Conservation (phyloP, 352 stramenopile genomes). For the Poterioochromonas sp. region DNA sequence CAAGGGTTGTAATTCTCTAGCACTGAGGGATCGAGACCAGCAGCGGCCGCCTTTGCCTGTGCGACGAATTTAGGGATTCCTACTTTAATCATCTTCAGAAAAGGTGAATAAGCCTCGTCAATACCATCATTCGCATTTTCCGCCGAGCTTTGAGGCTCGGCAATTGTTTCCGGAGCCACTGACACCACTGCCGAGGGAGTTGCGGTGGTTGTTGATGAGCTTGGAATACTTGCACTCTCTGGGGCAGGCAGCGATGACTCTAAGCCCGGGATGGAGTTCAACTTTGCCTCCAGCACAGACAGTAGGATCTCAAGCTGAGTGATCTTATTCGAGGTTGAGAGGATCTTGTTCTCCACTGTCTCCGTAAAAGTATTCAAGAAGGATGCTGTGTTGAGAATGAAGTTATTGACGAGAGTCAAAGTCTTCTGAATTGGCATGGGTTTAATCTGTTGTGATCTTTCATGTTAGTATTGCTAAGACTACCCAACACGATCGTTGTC, state of each 20-base stretch:
- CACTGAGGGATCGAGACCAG: neutral
- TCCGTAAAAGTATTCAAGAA: conserved; percentile 27
- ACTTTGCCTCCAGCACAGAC: conserved; percentile 22
- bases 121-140: no score
- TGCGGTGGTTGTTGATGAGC: neutral
- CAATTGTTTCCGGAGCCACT: neutral
- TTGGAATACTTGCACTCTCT: neutral
- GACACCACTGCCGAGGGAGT: neutral
- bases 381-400: neutral
- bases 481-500: neutral
- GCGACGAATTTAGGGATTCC: neutral
- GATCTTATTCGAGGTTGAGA: neutral
- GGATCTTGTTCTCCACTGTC: conserved; percentile 6
- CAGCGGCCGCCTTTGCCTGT: neutral
- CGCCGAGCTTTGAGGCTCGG: neutral
- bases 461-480: neutral
- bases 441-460: neutral
- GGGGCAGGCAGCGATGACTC: neutral
- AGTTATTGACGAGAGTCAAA: conserved; percentile 20
- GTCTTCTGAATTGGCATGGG: neutral
- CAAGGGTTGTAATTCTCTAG: neutral
- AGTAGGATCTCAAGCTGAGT: conserved; percentile 13
- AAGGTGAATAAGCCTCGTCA: neutral
- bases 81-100: neutral
- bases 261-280: conserved; percentile 10